Evolutionary conservation across 179 eudicot species (phyloP), one percentile per base, ranked within the genome.

Genomic region (Dionaea muscipula): DNA sequence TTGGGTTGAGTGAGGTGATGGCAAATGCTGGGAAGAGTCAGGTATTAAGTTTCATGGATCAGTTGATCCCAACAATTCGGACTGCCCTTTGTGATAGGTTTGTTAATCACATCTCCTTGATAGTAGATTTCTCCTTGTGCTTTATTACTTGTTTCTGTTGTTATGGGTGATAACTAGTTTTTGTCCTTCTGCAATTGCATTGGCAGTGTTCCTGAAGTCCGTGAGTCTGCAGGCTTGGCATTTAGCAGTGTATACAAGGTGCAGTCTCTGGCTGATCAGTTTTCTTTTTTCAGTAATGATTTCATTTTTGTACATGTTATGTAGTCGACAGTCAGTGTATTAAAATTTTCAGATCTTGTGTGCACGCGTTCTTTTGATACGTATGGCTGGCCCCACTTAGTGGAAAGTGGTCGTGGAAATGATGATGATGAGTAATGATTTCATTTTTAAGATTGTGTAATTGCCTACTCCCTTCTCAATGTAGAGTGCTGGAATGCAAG

Each of bases 1-100:
- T 79, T 75, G 98, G 98, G 57, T 70, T 91, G 67, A 87, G 98
- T 72, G 98, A 91, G 81, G 98, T 91, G 76, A 91, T 91, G 98
- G 98, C 71, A 19, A 74, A 83, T 70, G 96, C 98, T 63, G 98
- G 93, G 59, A 91, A 78, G 84, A 82, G 84, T 72, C 98, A 91
- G 68, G 57, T 91, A 47, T 57, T 91, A 68, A 79, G 75, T 67
- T 91, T 78, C 60, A 82, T 91, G 89, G 94, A 84, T 64, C 75
- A 80, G 56, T 94, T 91, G 56, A 91, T 91, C 69, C 96, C 98
- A 36, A 84, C 98, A 14, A 91, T 91, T 50, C 88, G 98, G 14
- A 83, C 80, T 60, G 96, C 98, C 31, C 98, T 91, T 60, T 91
- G 98, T 81, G 98, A 91, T 67, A 87, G 96, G 98, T 91, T 51